A percentile compares a stretch with the other conserved stretches of the same genome.
phyloP scores from a whole-genome alignment of 805 yeast genomes.

The Schwanniomyces yamadae region DNA sequence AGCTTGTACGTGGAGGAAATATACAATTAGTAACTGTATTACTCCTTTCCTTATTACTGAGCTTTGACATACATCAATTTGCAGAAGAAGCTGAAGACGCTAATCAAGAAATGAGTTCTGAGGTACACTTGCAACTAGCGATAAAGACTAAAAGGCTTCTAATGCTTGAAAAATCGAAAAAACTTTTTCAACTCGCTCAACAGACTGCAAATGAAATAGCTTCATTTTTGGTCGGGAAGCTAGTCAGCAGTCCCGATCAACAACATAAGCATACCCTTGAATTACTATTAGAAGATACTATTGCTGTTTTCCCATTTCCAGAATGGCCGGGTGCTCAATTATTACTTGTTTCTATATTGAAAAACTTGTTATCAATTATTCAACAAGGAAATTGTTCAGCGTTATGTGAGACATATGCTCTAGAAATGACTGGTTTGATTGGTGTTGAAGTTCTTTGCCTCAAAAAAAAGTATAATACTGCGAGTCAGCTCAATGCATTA shows the following conservation, averaged over 20 bases:
- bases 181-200: constrained; percentile 5
- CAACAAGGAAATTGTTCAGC: constrained; percentile 39
- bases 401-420: constrained; percentile 46
- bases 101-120: background rate
- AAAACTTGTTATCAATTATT: constrained; percentile 40
- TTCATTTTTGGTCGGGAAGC: constrained; percentile 16
- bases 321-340: constrained; percentile 63
- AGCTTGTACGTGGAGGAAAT: constrained; percentile 42
- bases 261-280: constrained; percentile 45
- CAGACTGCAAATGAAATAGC: constrained; percentile 27
- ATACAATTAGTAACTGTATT: constrained; percentile 51
- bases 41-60: constrained; percentile 44
- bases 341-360: constrained; percentile 46
- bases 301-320: constrained; percentile 48
- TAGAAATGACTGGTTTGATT: constrained; percentile 62
- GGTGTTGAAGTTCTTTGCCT: constrained; percentile 50
- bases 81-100: constrained; percentile 7
- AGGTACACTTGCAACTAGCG: background rate
- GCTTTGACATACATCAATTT: constrained; percentile 23
- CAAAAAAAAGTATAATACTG: constrained; percentile 15
- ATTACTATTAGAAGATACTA: constrained; percentile 54
- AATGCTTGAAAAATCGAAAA: constrained; percentile 1
- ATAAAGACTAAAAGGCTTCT: constrained; percentile 4
- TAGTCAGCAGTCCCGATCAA: constrained; percentile 24
- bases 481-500: constrained; percentile 2